phyloP scores from a whole-genome alignment of 2,329 filamentous ascomycete species.

The Zalaria sp. region DNA sequence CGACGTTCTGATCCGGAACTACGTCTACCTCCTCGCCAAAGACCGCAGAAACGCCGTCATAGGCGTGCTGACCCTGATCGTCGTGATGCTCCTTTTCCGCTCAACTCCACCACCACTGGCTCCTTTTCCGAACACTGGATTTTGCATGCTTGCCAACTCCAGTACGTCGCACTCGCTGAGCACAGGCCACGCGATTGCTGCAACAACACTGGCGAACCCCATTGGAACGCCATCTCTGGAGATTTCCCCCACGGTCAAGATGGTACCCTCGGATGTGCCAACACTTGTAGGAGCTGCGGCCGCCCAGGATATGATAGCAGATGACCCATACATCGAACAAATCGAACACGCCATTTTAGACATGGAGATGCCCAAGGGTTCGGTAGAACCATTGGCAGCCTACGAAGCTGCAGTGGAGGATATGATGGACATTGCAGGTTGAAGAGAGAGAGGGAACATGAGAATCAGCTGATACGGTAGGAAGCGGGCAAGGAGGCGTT shows the following conservation, averaged over 20 bases:
- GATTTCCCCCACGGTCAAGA: neutral
- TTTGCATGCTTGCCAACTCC: neutral
- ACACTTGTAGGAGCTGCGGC: too few relatives aligned
- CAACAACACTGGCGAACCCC: neutral
- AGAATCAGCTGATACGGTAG: too few relatives aligned
- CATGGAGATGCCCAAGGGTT: too few relatives aligned
- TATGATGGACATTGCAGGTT: too few relatives aligned
- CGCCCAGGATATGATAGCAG: too few relatives aligned
- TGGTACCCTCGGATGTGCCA: neutral
- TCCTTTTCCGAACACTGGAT: too few relatives aligned
- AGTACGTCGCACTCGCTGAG: neutral
- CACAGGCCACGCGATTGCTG: neutral
- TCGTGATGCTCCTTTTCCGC: conserved; percentile 26
- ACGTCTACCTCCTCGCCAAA: conserved; percentile 34
- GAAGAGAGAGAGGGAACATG: too few relatives aligned
- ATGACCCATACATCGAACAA: too few relatives aligned
- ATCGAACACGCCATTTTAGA: too few relatives aligned
- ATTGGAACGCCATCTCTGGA: neutral
- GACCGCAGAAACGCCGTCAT: conserved; percentile 41
- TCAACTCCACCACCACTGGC: neutral
- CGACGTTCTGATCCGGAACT: conserved; percentile 37
- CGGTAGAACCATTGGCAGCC: too few relatives aligned
- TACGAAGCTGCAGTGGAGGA: too few relatives aligned
- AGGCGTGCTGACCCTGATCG: conserved; percentile 24
- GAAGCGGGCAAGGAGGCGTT: too few relatives aligned